Base-by-base conservation (phyloP, 2,329 filamentous ascomycete species). In the Falciphora oryzae region DNA sequence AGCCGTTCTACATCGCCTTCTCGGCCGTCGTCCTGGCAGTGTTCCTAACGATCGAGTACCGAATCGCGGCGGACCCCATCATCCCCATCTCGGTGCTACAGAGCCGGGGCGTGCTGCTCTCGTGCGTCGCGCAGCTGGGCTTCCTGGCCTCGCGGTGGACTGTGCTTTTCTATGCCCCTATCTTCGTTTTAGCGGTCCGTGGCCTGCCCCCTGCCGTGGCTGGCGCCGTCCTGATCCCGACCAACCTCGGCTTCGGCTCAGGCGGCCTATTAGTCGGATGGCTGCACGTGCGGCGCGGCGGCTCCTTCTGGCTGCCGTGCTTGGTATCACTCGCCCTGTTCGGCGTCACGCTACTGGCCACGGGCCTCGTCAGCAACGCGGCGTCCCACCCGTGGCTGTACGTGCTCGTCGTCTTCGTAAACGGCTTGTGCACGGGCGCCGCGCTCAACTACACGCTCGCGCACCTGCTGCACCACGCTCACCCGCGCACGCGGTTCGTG, bases 91-190 rank as follows among this genome's bases (percentile, higher is more conserved):
- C 82, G 1, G 81, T 95, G 1, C 82, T 96, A 32, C 83, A 81
- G 63, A 91, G 88, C 14, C 84, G 89, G 32, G 89, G 88, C 35
- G 86, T 91, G 1, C 78, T 94, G 4, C 76, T 94, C 28, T 89
- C 89, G 1, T 94, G 91, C 71, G 71, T 93, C 28, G 84, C 88
- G 1, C 91, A 92, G 62, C 81, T 93, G 0, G 87, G 89, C 27
- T 84, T 92, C 73, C 94, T 96, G 90, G 87, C 90, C 72, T 83
- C 89, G 2, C 88, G 92, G 65, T 96, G 91, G 92, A 83, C 83
- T 8, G 82, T 96, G 2, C 80, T 96, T 10, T 95, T 93, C 78
- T 96, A 92, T 75, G 84, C 89, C 0, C 92, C 92, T 0, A 86
- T 92, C 58, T 93, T 92, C 70, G 89, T 91, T 44, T 86, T 95